Conservation (phyloP, 805 yeast species). For the Saccharomyces paradoxus region DNA sequence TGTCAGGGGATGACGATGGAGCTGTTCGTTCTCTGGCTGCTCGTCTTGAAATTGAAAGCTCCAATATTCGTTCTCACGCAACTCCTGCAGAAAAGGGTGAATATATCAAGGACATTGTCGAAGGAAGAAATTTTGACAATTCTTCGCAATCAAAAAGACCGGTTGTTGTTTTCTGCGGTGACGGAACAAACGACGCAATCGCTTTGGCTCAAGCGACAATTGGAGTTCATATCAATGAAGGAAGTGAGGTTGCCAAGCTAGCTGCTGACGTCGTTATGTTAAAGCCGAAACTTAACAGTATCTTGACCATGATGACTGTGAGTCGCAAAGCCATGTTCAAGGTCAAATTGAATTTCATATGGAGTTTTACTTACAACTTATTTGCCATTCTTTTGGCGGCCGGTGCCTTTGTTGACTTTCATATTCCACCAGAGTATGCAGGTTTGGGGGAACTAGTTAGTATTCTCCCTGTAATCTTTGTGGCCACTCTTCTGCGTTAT, state of each 20-base stretch:
- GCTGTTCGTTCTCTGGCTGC: background rate
- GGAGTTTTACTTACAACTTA: background rate
- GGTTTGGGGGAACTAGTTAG: background rate
- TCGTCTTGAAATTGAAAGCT: background rate
- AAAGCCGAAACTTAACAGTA: background rate
- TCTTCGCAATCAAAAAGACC: background rate
- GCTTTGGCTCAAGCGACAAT: slow-evolving; percentile 69
- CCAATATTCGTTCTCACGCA: slow-evolving; percentile 46
- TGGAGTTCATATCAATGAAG: slow-evolving; percentile 73
- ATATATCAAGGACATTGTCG: slow-evolving; percentile 28
- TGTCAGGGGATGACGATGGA: background rate
- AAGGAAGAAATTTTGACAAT: slow-evolving; percentile 14
- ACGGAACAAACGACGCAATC: slow-evolving; percentile 83
- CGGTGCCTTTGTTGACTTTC: background rate
- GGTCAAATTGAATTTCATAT: background rate
- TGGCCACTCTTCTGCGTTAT: background rate
- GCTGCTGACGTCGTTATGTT: slow-evolving; percentile 69
- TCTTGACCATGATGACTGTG: background rate
- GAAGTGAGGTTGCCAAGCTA: slow-evolving; percentile 78
- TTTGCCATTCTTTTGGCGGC: background rate
- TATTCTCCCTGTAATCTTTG: background rate
- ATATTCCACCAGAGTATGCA: background rate
- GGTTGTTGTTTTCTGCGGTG: slow-evolving; percentile 52
- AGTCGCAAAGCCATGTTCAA: background rate
- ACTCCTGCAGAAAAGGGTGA: background rate